Percentiles rank a stretch among this genome's conserved stretches.
phyloP scores from a whole-genome alignment of 257 asterid species.

The Solanum chilense region DNA sequence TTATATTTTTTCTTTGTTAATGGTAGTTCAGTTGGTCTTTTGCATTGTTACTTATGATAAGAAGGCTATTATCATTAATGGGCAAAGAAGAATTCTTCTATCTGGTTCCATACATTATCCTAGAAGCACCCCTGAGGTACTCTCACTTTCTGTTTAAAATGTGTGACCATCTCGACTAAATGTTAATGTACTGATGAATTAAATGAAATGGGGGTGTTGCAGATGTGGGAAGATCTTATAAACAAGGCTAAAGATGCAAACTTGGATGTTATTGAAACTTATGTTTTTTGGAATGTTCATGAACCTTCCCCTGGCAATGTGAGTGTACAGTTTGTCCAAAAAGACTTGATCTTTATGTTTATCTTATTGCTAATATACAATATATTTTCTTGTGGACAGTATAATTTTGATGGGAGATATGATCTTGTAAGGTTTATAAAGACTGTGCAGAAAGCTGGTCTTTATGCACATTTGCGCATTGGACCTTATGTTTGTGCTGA shows the following conservation, averaged over 20 bases:
- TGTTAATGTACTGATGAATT: neutral
- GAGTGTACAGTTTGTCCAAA: conserved; percentile 4
- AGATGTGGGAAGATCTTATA: conserved; percentile 75
- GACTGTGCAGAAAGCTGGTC: conserved; percentile 46
- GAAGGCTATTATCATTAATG: conserved; percentile 43
- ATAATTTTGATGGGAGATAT: conserved; percentile 53
- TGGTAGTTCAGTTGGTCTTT: conserved; percentile 18
- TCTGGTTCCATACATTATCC: conserved; percentile 76
- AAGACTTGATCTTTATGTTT: neutral
- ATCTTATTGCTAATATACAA: neutral
- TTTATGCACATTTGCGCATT: conserved; percentile 43
- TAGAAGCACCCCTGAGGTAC: conserved; percentile 70
- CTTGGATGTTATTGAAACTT: conserved; percentile 64
- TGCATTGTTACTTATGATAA: conserved; percentile 45
- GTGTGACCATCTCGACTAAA: neutral
- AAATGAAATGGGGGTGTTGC: conserved; percentile 7
- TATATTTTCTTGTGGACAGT: conserved; percentile 19
- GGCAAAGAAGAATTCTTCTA: conserved; percentile 49
- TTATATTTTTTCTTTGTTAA: conserved; percentile 19
- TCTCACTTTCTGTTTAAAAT: neutral
- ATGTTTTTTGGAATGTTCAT: conserved; percentile 61
- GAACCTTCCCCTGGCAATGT: conserved; percentile 69
- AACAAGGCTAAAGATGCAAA: conserved; percentile 53
- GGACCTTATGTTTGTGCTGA: conserved; percentile 81
- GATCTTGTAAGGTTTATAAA: conserved; percentile 56